These are phyloP conservation scores for Diplocarpon rosae DNA, from an alignment of 2,329 filamentous ascomycete species.

Conservation along the genomic window DNA sequence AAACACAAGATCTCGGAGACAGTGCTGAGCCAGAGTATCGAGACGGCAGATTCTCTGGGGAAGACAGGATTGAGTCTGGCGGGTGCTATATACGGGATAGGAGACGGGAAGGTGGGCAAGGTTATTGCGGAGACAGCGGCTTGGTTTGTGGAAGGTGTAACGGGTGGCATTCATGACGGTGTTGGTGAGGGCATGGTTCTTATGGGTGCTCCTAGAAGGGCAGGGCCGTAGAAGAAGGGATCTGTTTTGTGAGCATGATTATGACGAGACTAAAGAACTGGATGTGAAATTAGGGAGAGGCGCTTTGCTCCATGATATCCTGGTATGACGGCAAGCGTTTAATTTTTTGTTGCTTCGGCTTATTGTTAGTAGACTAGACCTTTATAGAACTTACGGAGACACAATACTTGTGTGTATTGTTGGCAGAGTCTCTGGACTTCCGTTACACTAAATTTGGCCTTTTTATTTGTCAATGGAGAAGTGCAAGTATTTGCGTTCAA, in stretches of 20 bases:
- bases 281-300: neutral
- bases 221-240: neutral
- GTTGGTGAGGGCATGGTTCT: conserved; percentile 41
- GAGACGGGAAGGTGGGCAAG: conserved; percentile 54
- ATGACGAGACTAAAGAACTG: conserved; percentile 1
- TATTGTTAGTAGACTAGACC: neutral
- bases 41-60: conserved; percentile 42
- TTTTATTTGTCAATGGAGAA: no score
- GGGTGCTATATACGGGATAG: conserved; percentile 45
- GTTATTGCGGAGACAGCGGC: conserved; percentile 41
- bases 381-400: neutral
- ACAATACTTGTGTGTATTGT: neutral
- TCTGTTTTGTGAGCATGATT: neutral
- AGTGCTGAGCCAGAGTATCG: conserved; percentile 39
- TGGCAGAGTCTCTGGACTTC: neutral
- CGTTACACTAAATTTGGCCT: no score
- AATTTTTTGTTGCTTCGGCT: neutral
- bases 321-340: conserved; percentile 1
- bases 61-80: conserved; percentile 40
- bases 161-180: conserved; percentile 57
- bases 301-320: conserved; percentile 9
- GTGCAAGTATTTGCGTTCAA: no score
- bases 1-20: conserved; percentile 54
- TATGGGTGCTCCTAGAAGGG: conserved; percentile 26
- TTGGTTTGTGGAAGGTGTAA: conserved; percentile 54